Percentiles rank a stretch among this genome's conserved stretches.
phyloP scores from a whole-genome alignment of 1,284 basidiomycete species.

The Marasmius tenuissimus region DNA sequence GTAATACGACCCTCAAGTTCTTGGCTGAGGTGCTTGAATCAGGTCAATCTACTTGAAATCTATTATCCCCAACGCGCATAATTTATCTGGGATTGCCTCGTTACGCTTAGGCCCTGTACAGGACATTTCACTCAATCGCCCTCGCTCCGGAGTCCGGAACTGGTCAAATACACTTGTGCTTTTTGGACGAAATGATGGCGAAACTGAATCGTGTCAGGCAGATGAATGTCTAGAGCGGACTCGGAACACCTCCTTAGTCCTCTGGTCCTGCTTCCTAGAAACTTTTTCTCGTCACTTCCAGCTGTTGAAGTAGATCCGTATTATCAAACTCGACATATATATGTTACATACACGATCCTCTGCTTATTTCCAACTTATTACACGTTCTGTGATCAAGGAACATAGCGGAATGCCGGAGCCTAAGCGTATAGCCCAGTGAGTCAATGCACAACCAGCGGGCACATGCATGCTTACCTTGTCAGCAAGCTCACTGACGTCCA shows the following conservation, averaged over 20 bases:
- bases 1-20: conserved; percentile 57
- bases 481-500: conserved; percentile 67
- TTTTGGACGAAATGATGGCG: conserved; percentile 44
- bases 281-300: too few species aligned
- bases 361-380: not conserved
- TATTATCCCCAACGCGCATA: not conserved
- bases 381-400: conserved; percentile 29
- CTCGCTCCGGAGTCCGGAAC: conserved; percentile 45
- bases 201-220: conserved; percentile 27
- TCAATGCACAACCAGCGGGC: not conserved
- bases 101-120: conserved; percentile 36
- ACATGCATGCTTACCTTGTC: conserved; percentile 49
- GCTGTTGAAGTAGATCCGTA: not conserved
- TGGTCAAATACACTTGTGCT: conserved; percentile 46
- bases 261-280: too few species aligned
- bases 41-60: conserved; percentile 26
- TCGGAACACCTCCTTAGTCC: not conserved
- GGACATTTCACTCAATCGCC: not conserved
- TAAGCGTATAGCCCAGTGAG: conserved; percentile 17
- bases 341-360: not conserved
- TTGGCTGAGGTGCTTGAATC: conserved; percentile 61
- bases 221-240: not conserved
- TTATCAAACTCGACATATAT: not conserved
- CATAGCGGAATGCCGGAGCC: conserved; percentile 52
- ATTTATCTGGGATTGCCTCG: conserved; percentile 4